Conservation (phyloP, 1,284 basidiomycete species). For the Naganishia albida region DNA sequence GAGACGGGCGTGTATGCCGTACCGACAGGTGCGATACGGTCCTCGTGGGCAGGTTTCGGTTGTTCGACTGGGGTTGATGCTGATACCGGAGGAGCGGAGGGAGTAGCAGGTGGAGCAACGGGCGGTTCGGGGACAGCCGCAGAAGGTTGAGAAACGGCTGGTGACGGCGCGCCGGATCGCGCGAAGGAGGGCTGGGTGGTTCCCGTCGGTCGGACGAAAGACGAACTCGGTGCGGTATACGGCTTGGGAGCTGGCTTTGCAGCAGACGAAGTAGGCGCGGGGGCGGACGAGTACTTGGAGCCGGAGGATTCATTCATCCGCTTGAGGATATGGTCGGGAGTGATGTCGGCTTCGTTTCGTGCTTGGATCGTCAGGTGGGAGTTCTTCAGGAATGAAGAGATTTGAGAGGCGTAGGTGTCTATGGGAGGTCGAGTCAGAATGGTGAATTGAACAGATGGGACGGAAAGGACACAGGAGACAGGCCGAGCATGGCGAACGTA, state of each 20-base stretch:
- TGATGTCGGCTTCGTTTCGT: slow-evolving; percentile 87
- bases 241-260: slow-evolving; percentile 39
- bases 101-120: slow-evolving; percentile 56
- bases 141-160: slow-evolving; percentile 12
- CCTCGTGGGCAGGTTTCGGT: slow-evolving; percentile 56
- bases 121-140: slow-evolving; percentile 36
- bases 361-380: slow-evolving; percentile 90
- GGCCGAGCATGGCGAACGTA: neutral
- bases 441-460: neutral
- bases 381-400: slow-evolving; percentile 74
- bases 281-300: slow-evolving; percentile 66
- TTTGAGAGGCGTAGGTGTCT: slow-evolving; percentile 78
- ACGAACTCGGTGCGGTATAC: slow-evolving; percentile 40
- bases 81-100: slow-evolving; percentile 56
- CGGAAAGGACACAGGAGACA: neutral
- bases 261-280: slow-evolving; percentile 9
- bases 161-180: slow-evolving; percentile 22
- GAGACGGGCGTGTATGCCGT: slow-evolving; percentile 85
- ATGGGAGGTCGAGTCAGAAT: neutral
- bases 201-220: slow-evolving; percentile 27
- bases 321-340: slow-evolving; percentile 75
- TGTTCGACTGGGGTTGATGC: slow-evolving; percentile 54
- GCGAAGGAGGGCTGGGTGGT: slow-evolving; percentile 33
- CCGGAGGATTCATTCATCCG: slow-evolving; percentile 88
- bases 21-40: slow-evolving; percentile 77